phyloP scores from a whole-genome alignment of 2,329 filamentous ascomycete species.

The Fusarium beomiforme region DNA sequence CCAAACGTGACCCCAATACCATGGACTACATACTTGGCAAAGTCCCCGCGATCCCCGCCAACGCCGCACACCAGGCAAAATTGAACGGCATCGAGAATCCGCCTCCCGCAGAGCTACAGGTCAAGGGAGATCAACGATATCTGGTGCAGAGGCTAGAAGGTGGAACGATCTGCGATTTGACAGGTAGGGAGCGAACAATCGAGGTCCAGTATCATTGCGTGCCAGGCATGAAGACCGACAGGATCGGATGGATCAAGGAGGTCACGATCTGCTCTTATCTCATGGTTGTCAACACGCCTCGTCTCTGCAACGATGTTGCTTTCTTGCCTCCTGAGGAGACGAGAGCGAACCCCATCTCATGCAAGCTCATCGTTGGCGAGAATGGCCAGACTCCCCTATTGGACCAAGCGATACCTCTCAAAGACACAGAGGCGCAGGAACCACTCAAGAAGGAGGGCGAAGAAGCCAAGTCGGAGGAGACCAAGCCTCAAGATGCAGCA shows the following conservation, averaged over 20 bases:
- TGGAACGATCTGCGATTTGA: constrained; percentile 88
- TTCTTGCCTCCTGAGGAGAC: constrained; percentile 85
- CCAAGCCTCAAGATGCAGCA: constrained; percentile 41
- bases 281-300: constrained; percentile 91
- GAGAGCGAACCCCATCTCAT: constrained; percentile 79
- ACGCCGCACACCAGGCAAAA: constrained; percentile 39
- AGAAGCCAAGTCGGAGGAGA: background rate
- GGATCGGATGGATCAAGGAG: constrained; percentile 94
- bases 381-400: constrained; percentile 52
- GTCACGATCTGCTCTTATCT: constrained; percentile 90
- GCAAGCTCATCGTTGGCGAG: constrained; percentile 73
- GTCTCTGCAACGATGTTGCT: constrained; percentile 86
- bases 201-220: constrained; percentile 87
- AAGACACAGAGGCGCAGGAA: constrained; percentile 36
- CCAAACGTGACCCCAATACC: constrained; percentile 78
- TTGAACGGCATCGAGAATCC: constrained; percentile 41
- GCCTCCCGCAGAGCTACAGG: constrained; percentile 73
- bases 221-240: constrained; percentile 75
- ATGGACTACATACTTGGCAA: constrained; percentile 81
- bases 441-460: constrained; percentile 21
- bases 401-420: constrained; percentile 45
- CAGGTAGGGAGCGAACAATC: constrained; percentile 80
- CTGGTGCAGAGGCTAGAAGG: constrained; percentile 83
- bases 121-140: constrained; percentile 85
- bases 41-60: constrained; percentile 48